Evolutionary conservation across 2,329 filamentous ascomycete genomes (phyloP).

Genomic region (Xylogone sp.): DNA sequence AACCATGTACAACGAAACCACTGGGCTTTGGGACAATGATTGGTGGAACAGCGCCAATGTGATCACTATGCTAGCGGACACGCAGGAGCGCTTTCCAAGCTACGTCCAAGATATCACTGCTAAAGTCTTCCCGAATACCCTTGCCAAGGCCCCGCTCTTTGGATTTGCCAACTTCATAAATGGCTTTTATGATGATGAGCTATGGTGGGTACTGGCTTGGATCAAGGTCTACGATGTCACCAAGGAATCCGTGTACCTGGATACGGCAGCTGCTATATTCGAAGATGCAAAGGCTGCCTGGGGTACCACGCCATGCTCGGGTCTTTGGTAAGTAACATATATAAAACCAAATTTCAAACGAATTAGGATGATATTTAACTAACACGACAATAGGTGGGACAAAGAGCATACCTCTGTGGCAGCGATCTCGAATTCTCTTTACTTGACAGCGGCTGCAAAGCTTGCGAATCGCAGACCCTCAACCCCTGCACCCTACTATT

Average conservation of each 20-base stretch:
- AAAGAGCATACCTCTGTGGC: conserved; percentile 50
- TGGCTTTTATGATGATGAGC: conserved; percentile 55
- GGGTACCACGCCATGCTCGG: conserved; percentile 46
- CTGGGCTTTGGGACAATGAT: conserved; percentile 59
- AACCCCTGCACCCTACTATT: conserved; percentile 42
- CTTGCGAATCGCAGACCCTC: conserved; percentile 54
- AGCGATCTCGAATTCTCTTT: conserved; percentile 55
- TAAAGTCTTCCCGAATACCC: conserved; percentile 19
- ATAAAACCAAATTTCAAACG: not conserved
- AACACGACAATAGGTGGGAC: conserved; percentile 39
- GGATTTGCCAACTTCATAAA: conserved; percentile 45
- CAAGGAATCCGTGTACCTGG: conserved; percentile 46
- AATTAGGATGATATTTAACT: conserved; percentile 1
- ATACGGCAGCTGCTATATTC: conserved; percentile 50
- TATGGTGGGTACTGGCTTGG: conserved; percentile 62
- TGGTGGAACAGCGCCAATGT: conserved; percentile 75
- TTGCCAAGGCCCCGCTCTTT: conserved; percentile 16
- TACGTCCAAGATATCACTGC: conserved; percentile 8
- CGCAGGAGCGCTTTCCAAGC: conserved; percentile 27
- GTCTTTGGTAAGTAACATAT: conserved; percentile 38
- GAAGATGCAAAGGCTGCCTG: conserved; percentile 51
- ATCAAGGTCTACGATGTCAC: conserved; percentile 55
- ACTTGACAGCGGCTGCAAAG: conserved; percentile 49
- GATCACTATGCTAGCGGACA: conserved; percentile 58
- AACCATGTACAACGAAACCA: conserved; percentile 54